Evolutionary conservation across 345 rosid genomes (phyloP), one percentile per base, ranked within the genome.

Genomic region (Camelina sativa): DNA sequence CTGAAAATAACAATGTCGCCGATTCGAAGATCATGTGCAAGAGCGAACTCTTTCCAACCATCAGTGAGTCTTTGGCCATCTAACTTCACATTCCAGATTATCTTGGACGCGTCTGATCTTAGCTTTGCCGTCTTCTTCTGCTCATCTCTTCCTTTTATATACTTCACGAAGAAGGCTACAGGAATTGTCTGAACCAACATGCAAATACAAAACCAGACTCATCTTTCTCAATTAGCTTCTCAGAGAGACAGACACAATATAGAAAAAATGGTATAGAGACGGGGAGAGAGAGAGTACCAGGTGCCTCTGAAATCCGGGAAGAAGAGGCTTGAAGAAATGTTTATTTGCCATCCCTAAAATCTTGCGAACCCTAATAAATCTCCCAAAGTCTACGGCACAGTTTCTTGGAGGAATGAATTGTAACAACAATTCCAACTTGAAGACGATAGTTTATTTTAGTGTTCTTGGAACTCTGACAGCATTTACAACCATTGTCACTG

Each of bases 251-350:
- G 6, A 30, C 8, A 65, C 1, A 13, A 2, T 7, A 41, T 15
- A 22, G 6, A 32, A 57, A 5, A 57, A 57, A 12, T 10, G 1
- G 23, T 2, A 48, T 12, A 11, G 28, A 44, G 17, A 46, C 19
- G 2, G 5, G 17, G 53, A 19, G 47, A 37, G 25, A 58, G 34
- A 32, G 46, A 32, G 40, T 70, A 70, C 74, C 65, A 58, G 35
- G 25, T 70, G 48, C 16, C 2, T 47, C 16, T 70, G 65, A 28
- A 70, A 70, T 20, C 74, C 74, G 0, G 65, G 74, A 9, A 70
- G 74, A 70, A 70, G 74, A 44, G 74, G 74, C 46, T 58, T 47
- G 57, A 70, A 70, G 65, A 70, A 70, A 44, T 70, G 73, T 56
- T 28, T 1, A 41, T 56, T 56, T 4, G n/a, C 23, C 68, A 63